Conservation (phyloP, 1,284 basidiomycete genomes). For the Entoloma clypeatum region DNA sequence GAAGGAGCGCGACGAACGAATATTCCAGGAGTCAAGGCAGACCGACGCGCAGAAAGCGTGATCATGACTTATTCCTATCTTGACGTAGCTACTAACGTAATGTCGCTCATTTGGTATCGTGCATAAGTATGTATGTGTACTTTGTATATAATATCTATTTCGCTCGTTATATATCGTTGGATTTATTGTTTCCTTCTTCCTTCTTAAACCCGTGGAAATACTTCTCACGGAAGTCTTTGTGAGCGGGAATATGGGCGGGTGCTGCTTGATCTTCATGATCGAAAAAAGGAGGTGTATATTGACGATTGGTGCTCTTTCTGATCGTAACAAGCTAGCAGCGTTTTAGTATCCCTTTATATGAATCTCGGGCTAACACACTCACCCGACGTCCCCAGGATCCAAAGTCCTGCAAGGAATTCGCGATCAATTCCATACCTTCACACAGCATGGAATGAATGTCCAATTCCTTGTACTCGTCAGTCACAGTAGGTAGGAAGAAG, state of each 20-base stretch:
- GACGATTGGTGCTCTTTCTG: conserved; percentile 57
- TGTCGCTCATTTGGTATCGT: too few species aligned
- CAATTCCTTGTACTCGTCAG: conserved; percentile 84
- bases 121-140: too few species aligned
- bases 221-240: conserved; percentile 76
- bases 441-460: conserved; percentile 74
- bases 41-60: background rate
- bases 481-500: conserved; percentile 92
- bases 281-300: conserved; percentile 52
- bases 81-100: too few species aligned
- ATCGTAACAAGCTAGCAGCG: conserved; percentile 79
- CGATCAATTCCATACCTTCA: conserved; percentile 84
- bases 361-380: conserved; percentile 30
- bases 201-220: conserved; percentile 77
- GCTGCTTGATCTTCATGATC: conserved; percentile 23
- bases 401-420: conserved; percentile 92
- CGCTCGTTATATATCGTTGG: background rate
- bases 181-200: conserved; percentile 10
- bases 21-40: conserved; percentile 21
- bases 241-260: conserved; percentile 57
- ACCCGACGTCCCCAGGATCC: conserved; percentile 94
- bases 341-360: background rate
- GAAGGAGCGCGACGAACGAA: conserved; percentile 54
- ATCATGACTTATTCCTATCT: background rate
- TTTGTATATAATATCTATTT: background rate